Base-by-base conservation (phyloP, 2,329 filamentous ascomycete genomes). In the Arthrobotrys iridis region DNA sequence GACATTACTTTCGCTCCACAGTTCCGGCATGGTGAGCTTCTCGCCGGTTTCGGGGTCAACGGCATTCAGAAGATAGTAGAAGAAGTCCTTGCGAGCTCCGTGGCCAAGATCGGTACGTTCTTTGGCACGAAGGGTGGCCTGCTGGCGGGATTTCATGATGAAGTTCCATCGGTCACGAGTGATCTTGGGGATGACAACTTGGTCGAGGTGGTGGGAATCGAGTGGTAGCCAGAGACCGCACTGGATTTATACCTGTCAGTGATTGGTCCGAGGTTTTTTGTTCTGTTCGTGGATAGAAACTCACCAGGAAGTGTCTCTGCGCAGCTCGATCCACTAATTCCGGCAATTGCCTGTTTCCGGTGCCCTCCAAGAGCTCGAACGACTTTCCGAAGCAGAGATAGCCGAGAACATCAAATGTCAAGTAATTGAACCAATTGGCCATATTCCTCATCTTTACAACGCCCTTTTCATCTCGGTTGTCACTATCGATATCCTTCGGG, bases 181-280 rank as follows among this genome's bases (percentile, higher is more conserved):
- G 75, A 92, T 87, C 67, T 86, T 86, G 70, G 85, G 88, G 82
- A 92, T 91, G 60, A 92, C 84, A 71, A 91, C 81, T 80, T 88
- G 88, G 81, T 91, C 90, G 30, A 92, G 84, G 75, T 87, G 86
- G 79, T 90, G 86, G 77, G 85, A 87, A 80, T 90, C 86, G 57
- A 92, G 84, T 10, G 90, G 84, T 76, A 90, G 89, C 87, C 91
- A 91, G 6, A 90, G 89, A 43, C 90, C 90, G 80, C 89, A 91
- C 88, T 90, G 60, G 45, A 20, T 66, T 35, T 8, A 59, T 63
- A 41, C 5, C 46, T 22, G 26, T 64, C 46, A 77, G 18, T 64
- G 7, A 58, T n/a, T n/a, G 20, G 8, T 37, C 28, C 24, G 24
- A 26, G n/a, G n/a, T n/a, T n/a, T 30, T 57, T n/a, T 45, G 13